Percentiles rank a stretch among this genome's conserved stretches.
These are phyloP conservation scores for Boechera stricta DNA, from an alignment of 345 rosid species.

Conservation along the genomic window DNA sequence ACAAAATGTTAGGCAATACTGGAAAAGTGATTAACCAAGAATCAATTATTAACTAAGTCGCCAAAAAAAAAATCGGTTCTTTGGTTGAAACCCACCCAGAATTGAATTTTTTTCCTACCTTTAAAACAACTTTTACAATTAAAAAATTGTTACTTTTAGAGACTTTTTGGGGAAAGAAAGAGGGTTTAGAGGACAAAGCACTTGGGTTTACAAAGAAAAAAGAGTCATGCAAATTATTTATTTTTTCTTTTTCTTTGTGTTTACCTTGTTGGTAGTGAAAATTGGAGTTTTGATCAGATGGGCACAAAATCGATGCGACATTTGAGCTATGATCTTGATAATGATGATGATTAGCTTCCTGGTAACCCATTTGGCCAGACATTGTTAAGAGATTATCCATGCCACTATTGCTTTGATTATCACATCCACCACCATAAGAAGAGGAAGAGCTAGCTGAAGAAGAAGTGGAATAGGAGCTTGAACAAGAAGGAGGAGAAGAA, in stretches of 20 bases:
- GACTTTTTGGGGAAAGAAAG: constrained; percentile 46
- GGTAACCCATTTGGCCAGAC: constrained; percentile 71
- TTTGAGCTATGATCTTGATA: constrained; percentile 49
- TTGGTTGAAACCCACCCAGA: constrained; percentile 44
- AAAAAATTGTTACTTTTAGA: constrained; percentile 20
- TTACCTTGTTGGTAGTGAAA: constrained; percentile 79
- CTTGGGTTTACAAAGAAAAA: constrained; percentile 13
- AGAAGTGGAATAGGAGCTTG: constrained; percentile 49
- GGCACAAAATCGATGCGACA: constrained; percentile 58
- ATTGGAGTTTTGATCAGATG: constrained; percentile 65
- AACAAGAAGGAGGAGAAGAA: constrained; percentile 44
- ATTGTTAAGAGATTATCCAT: constrained; percentile 56
- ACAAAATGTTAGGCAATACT: constrained; percentile 38
- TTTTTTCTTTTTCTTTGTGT: neutral
- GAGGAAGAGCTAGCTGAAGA: constrained; percentile 57
- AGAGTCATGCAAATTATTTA: constrained; percentile 39
- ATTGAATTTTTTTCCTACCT: constrained; percentile 12
- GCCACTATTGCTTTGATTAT: constrained; percentile 44
- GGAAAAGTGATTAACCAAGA: constrained; percentile 18
- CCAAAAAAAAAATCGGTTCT: constrained; percentile 14
- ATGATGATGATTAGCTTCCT: constrained; percentile 55
- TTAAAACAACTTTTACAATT: constrained; percentile 26
- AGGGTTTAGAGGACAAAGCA: constrained; percentile 35
- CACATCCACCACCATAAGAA: constrained; percentile 55
- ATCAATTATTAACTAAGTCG: constrained; percentile 21